A percentile compares a stretch with the other conserved stretches of the same genome.
Evolutionary conservation across 768 basidiomycete genomes (phyloP).

Genomic region (Grammothele lineata): DNA sequence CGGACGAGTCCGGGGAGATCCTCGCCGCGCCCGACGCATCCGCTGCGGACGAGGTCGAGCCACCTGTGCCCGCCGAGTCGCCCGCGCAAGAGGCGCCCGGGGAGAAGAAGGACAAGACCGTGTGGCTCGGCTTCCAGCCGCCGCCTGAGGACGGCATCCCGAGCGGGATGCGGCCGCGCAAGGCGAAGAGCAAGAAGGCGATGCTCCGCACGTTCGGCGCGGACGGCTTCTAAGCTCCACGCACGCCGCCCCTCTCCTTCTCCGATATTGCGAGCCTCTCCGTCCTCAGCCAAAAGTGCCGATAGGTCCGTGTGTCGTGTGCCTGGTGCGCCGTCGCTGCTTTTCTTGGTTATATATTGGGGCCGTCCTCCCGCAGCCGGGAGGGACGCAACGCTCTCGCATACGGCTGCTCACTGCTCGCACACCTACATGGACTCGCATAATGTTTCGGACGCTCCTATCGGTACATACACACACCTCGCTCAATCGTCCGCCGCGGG

Average conservation of each 20-base stretch:
- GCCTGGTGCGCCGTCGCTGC: background rate
- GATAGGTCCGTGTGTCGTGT: no score
- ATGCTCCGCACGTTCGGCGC: conserved; percentile 19
- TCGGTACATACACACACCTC: no score
- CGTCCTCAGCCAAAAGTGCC: background rate
- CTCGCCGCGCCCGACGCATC: conserved; percentile 8
- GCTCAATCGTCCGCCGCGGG: no score
- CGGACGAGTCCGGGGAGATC: conserved; percentile 23
- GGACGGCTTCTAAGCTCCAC: conserved; percentile 10
- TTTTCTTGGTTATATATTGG: background rate
- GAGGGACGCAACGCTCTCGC: no score
- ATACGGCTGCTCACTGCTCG: no score
- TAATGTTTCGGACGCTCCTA: background rate
- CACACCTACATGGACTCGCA: no score
- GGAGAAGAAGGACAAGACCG: conserved; percentile 10
- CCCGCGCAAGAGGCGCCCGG: background rate
- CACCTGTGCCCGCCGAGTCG: conserved; percentile 1
- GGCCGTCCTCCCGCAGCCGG: background rate
- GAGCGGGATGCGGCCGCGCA: conserved; percentile 22
- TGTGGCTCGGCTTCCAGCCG: conserved; percentile 25
- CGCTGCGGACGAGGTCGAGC: conserved; percentile 15
- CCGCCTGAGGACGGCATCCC: conserved; percentile 22
- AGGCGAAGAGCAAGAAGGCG: conserved; percentile 24
- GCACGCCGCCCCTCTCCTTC: background rate
- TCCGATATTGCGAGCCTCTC: no score